Evolutionary conservation across 345 rosid species (phyloP).

Genomic region (Gossypium anomalum): DNA sequence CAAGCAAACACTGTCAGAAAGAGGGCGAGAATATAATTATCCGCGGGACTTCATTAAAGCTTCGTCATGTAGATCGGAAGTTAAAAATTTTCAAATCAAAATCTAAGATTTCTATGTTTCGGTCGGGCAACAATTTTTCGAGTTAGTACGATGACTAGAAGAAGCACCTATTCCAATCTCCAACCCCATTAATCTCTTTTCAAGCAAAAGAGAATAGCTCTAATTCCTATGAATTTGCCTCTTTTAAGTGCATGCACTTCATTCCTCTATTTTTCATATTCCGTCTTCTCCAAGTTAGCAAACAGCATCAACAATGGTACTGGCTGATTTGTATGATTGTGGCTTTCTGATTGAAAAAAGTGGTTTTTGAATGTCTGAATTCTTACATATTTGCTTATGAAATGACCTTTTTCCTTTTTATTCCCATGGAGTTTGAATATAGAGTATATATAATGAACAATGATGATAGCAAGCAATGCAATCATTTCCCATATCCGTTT

Average conservation of each 20-base stretch:
- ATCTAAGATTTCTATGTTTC: neutral
- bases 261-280: slow-evolving; percentile 18
- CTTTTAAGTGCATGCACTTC: slow-evolving; percentile 18
- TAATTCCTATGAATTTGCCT: slow-evolving; percentile 25
- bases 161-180: slow-evolving; percentile 8
- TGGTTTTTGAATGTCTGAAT: slow-evolving; percentile 13
- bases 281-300: neutral
- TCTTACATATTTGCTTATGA: neutral
- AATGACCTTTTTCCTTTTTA: neutral
- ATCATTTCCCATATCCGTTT: too few relatives aligned
- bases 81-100: too few relatives aligned
- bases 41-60: too few relatives aligned
- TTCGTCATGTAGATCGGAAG: too few relatives aligned
- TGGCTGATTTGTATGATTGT: slow-evolving; percentile 27
- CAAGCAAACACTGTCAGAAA: neutral
- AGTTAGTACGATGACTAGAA: slow-evolving; percentile 39
- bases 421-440: too few relatives aligned
- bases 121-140: slow-evolving; percentile 32
- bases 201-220: slow-evolving; percentile 24
- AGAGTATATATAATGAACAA: too few relatives aligned
- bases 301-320: slow-evolving; percentile 13
- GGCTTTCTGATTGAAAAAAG: slow-evolving; percentile 24
- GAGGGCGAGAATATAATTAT: slow-evolving; percentile 14
- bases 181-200: neutral
- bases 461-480: too few relatives aligned